Evolutionary conservation across 805 yeast species (phyloP).

Genomic region (Candida methanosorbosa): DNA sequence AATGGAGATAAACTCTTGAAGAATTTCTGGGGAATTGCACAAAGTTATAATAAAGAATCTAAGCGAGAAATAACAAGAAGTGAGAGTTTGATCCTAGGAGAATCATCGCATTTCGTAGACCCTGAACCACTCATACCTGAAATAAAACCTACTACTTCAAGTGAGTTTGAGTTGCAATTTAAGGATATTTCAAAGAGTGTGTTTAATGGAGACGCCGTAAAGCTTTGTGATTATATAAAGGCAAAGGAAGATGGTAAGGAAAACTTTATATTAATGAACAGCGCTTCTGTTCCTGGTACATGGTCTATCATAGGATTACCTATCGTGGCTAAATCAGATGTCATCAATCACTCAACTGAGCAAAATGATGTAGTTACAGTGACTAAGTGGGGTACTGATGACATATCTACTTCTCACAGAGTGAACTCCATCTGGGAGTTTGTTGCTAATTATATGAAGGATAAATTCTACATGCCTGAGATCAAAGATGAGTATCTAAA

Average conservation of each 20-base stretch:
- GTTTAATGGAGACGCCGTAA: slow-evolving; percentile 6
- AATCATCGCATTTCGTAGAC: slow-evolving; percentile 11
- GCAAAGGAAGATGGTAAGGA: slow-evolving; percentile 19
- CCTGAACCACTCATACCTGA: slow-evolving; percentile 15
- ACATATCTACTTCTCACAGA: not conserved
- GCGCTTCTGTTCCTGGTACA: slow-evolving; percentile 77
- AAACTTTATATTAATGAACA: slow-evolving; percentile 58
- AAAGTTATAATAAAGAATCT: not conserved
- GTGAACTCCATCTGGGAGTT: slow-evolving; percentile 33
- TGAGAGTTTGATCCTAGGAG: slow-evolving; percentile 6
- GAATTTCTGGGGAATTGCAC: slow-evolving; percentile 54
- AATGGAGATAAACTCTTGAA: slow-evolving; percentile 49
- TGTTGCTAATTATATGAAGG: slow-evolving; percentile 40
- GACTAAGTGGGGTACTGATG: slow-evolving; percentile 20
- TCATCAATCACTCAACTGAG: slow-evolving; percentile 57
- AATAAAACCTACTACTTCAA: not conserved
- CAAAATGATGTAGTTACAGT: slow-evolving; percentile 15
- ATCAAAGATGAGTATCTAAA: slow-evolving; percentile 19
- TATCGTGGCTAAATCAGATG: slow-evolving; percentile 29
- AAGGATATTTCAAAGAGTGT: slow-evolving; percentile 2
- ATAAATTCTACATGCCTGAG: slow-evolving; percentile 20
- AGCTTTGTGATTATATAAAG: slow-evolving; percentile 42
- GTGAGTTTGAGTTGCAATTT: slow-evolving; percentile 10
- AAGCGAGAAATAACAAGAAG: not conserved
- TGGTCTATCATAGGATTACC: slow-evolving; percentile 86